phyloP scores from a whole-genome alignment of 345 rosid species.

The Brassica rapa region DNA sequence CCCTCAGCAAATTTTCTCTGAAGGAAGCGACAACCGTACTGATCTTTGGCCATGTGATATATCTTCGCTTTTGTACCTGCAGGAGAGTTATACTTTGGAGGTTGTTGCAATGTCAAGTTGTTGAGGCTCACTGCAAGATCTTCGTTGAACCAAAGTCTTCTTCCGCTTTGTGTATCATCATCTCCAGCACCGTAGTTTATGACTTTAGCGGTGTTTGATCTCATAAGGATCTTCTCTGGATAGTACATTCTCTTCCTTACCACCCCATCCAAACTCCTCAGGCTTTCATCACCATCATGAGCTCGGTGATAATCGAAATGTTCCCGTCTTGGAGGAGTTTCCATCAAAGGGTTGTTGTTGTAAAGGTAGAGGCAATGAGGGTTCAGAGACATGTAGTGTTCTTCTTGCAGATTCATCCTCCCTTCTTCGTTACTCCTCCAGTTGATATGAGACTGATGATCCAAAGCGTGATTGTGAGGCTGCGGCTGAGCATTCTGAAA shows the following conservation, averaged over 20 bases:
- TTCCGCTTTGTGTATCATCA: conserved; percentile 47
- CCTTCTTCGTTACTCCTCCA: conserved; percentile 45
- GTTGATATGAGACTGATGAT: conserved; percentile 55
- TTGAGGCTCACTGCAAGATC: conserved; percentile 42
- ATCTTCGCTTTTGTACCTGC: conserved; percentile 63
- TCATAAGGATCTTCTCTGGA: conserved; percentile 70
- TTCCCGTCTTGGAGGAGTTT: conserved; percentile 43
- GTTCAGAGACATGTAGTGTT: not conserved
- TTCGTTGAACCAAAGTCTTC: conserved; percentile 43
- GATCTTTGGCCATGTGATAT: conserved; percentile 71
- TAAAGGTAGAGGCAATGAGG: too few species aligned
- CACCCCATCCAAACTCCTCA: conserved; percentile 49
- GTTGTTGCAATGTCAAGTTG: conserved; percentile 47
- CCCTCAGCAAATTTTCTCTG: conserved; percentile 69
- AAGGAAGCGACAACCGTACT: conserved; percentile 73
- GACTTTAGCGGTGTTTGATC: conserved; percentile 57
- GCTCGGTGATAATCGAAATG: conserved; percentile 48
- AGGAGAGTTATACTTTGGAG: conserved; percentile 51
- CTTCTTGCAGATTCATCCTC: conserved; percentile 32
- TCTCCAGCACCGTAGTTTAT: conserved; percentile 52
- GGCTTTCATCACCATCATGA: conserved; percentile 40
- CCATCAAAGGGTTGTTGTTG: too few species aligned
- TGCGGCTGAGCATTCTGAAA: conserved; percentile 48
- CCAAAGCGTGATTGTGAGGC: conserved; percentile 49
- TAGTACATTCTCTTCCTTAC: conserved; percentile 48